These are phyloP conservation scores for Komagataella phaffii DNA, from an alignment of 805 yeast genomes.

Conservation along the genomic window DNA sequence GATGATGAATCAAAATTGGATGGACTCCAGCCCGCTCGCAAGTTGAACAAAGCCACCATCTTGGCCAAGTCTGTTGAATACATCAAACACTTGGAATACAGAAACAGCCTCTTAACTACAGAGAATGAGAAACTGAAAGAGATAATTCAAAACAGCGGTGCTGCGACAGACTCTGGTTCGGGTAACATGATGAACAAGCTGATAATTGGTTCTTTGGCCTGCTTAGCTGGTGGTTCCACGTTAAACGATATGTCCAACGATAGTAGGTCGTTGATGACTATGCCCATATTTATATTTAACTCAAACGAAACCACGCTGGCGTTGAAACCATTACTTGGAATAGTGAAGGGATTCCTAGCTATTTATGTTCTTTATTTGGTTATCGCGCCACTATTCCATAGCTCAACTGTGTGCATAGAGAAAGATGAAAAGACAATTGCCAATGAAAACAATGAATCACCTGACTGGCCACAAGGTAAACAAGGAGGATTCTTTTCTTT, in stretches of 20 bases:
- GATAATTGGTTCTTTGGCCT: conserved; percentile 51
- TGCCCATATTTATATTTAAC: conserved; percentile 16
- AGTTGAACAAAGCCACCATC: conserved; percentile 67
- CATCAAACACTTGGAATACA: conserved; percentile 56
- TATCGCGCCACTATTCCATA: neutral
- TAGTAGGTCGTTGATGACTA: conserved; percentile 15
- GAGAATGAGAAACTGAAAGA: conserved; percentile 30
- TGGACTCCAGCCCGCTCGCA: conserved; percentile 65
- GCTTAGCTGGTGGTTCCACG: conserved; percentile 49
- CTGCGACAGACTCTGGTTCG: conserved; percentile 5
- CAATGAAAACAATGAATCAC: neutral
- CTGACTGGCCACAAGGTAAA: neutral
- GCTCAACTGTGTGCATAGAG: neutral
- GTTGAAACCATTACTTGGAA: conserved; percentile 14
- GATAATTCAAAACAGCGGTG: conserved; percentile 7
- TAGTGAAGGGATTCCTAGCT: conserved; percentile 12
- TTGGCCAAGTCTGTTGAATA: conserved; percentile 68
- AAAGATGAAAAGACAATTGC: neutral
- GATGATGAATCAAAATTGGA: conserved; percentile 47
- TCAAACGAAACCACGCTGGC: conserved; percentile 9
- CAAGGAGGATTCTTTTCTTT: neutral
- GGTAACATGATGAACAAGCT: conserved; percentile 28
- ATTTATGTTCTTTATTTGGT: conserved; percentile 8
- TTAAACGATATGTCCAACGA: conserved; percentile 27
- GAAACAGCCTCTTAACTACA: conserved; percentile 32